These are phyloP conservation scores for Microbotryum intermedium DNA, from an alignment of 1,284 basidiomycete species.

Conservation along the genomic window DNA sequence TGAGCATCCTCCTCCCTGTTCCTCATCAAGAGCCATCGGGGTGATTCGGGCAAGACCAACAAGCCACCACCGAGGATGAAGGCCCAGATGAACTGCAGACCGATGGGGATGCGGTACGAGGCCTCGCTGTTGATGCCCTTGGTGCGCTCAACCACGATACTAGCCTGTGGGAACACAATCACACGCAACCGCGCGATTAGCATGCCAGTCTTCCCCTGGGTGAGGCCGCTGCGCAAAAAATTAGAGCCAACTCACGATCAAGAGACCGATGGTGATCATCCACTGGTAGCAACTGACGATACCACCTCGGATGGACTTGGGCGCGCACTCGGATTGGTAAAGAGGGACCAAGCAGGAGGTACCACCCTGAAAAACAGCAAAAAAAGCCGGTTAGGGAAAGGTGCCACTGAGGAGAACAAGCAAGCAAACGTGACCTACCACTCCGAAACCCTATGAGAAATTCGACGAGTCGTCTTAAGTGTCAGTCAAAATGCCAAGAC, in stretches of 20 bases:
- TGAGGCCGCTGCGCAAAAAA: too few relatives aligned
- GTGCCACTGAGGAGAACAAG: too few relatives aligned
- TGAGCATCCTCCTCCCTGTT: conserved; percentile 55
- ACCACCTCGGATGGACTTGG: conserved; percentile 71
- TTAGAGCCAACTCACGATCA: conserved; percentile 45
- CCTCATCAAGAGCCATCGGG: conserved; percentile 58
- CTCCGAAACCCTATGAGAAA: too few relatives aligned
- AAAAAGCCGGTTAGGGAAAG: too few relatives aligned
- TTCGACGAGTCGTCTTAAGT: too few relatives aligned
- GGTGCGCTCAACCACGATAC: conserved; percentile 67
- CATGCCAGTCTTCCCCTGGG: too few relatives aligned
- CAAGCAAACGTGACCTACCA: too few relatives aligned
- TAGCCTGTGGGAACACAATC: conserved; percentile 41
- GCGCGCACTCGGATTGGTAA: conserved; percentile 71
- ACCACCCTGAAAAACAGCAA: conserved; percentile 41
- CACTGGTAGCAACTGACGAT: conserved; percentile 50
- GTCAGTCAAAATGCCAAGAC: too few relatives aligned
- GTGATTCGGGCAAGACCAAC: conserved; percentile 60
- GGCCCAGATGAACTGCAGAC: conserved; percentile 57
- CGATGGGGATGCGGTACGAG: conserved; percentile 37
- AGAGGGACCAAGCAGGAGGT: conserved; percentile 54
- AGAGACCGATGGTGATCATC: conserved; percentile 60
- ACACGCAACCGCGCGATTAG: too few relatives aligned
- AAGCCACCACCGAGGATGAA: conserved; percentile 52
- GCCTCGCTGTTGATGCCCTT: conserved; percentile 33